These are phyloP conservation scores for Lactarius sanguifluus DNA, from an alignment of 768 basidiomycete genomes.

Conservation along the genomic window DNA sequence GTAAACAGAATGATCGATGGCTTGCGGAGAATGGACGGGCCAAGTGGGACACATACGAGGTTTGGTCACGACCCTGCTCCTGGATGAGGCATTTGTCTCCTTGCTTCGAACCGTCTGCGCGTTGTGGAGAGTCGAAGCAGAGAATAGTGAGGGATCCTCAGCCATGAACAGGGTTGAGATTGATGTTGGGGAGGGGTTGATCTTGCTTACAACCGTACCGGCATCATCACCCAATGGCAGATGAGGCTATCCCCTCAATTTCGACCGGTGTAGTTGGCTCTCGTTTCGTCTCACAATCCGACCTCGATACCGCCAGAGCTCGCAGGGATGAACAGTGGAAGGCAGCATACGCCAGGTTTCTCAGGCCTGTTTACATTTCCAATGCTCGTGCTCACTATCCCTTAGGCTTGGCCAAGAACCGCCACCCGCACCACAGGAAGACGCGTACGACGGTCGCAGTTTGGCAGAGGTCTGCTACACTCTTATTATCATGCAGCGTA, in stretches of 20 bases:
- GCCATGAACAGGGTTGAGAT: conserved; percentile 9
- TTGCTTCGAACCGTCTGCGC: conserved; percentile 4
- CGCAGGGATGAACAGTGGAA: conserved; percentile 85
- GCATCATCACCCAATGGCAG: conserved; percentile 21
- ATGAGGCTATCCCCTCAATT: conserved; percentile 61
- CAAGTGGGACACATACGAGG: conserved; percentile 17
- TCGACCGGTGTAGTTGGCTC: conserved; percentile 73
- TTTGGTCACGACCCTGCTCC: conserved; percentile 19
- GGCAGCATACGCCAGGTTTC: conserved; percentile 80
- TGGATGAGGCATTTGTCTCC: conserved; percentile 4
- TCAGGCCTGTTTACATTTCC: conserved; percentile 9
- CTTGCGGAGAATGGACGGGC: not conserved
- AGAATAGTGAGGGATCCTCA: conserved; percentile 1
- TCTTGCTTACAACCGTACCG: not conserved
- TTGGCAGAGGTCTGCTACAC: conserved; percentile 72
- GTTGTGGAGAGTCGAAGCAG: not conserved
- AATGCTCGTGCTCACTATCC: conserved; percentile 20
- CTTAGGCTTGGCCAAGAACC: conserved; percentile 80
- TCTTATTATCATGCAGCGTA: conserved; percentile 20
- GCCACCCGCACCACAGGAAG: conserved; percentile 71
- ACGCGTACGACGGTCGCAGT: conserved; percentile 79
- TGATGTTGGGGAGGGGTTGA: not conserved
- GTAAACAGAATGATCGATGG: not conserved
- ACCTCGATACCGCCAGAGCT: conserved; percentile 70
- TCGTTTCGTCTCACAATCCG: conserved; percentile 78